Base-by-base conservation (phyloP, 1,284 basidiomycete genomes). In the Trametes versicolor region DNA sequence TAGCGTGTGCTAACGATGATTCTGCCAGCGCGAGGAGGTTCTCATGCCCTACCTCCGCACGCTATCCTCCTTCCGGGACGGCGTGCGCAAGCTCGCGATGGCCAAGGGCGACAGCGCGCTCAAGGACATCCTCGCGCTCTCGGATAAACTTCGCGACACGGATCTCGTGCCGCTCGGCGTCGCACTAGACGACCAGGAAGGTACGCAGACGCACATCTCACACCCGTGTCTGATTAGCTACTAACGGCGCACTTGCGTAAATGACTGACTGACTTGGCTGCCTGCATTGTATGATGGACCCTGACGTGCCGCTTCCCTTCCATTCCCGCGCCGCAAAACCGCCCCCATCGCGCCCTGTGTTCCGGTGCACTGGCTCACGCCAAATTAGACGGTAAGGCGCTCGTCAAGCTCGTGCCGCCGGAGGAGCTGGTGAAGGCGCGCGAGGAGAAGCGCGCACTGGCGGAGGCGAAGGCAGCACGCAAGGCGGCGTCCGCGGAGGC, bases 121-220 rank as follows among this genome's bases (percentile, higher is more conserved):
- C 37, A 90, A 91, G 74, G 93, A 95, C 63, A 94, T 97, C 62
- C 81, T 97, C 49, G 83, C 87, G 25, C 86, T 97, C 41, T 96
- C 90, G 73, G 98, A 99, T 81, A 89, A 88, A 65, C 85, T 99
- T 66, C 88, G 98, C 29, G 98, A 99, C 77, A 82, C 87, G 45
- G 97, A 98, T 74, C 83, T 99, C 45, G 91, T 97, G 51, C 93
- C 96, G 27, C 83, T 99, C 59, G 98, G 98, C 17, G 94, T 99
- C 6, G 96, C 96, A 12, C 83, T 99, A 48, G 98, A 99, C 75
- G 98, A 99, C 79, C 95, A 96, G 81, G 95, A 96, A 81, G 95
- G 96, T 90, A 71, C 41, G 41, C 41, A n/a, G 15, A 43, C 41
- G 41, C 41, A 17, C 71, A 78, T 73, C 51, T 21, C 60, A 34